Conservation (phyloP, 2,329 filamentous ascomycete species). For the Pezicula radicicola region DNA sequence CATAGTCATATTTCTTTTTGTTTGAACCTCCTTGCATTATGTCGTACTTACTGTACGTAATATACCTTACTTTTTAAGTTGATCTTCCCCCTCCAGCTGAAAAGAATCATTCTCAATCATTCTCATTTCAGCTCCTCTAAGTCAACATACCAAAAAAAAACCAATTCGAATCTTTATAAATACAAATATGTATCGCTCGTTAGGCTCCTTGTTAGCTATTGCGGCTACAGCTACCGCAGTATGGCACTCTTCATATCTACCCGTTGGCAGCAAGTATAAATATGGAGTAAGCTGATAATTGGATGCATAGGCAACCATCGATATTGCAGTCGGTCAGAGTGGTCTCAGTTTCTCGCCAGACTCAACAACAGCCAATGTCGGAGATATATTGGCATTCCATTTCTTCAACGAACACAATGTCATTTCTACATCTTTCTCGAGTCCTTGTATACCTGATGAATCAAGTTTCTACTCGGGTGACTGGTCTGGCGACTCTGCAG, state of each 20-base stretch:
- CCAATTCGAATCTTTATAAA: too few species aligned
- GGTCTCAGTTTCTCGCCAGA: conserved; percentile 75
- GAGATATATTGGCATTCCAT: conserved; percentile 29
- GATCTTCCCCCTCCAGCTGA: too few species aligned
- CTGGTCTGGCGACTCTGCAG: neutral
- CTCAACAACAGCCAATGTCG: conserved; percentile 28
- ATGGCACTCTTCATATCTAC: neutral
- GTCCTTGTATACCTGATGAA: neutral
- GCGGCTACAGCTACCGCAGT: neutral
- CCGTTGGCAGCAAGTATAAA: neutral
- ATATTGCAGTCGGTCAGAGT: conserved; percentile 80
- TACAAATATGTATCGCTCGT: neutral
- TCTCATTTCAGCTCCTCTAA: too few species aligned
- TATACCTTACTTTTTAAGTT: too few species aligned
- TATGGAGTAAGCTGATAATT: neutral
- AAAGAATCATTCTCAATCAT: too few species aligned
- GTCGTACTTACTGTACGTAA: too few species aligned
- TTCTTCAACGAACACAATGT: conserved; percentile 17
- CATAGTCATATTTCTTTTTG: too few species aligned
- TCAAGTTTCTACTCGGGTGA: conserved; percentile 1
- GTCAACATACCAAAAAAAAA: too few species aligned
- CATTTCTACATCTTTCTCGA: neutral
- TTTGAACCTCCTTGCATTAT: too few species aligned
- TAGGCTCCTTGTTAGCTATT: neutral
- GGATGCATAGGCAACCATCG: conserved; percentile 31